These are phyloP conservation scores for Aspergillus viridinutans DNA, from an alignment of 2,329 filamentous ascomycete species.

Conservation along the genomic window DNA sequence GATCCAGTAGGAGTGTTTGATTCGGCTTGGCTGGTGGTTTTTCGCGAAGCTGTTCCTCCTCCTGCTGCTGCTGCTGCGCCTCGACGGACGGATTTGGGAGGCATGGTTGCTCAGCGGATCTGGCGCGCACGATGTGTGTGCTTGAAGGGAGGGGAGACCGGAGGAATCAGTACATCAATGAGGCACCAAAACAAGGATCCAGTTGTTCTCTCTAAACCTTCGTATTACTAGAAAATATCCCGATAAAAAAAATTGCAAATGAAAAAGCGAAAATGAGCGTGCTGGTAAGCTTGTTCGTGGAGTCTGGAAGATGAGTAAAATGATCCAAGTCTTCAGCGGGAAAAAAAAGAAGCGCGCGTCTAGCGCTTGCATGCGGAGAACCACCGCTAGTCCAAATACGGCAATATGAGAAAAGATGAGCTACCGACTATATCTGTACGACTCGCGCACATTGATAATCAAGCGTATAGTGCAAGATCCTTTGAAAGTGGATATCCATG, in stretches of 20 bases:
- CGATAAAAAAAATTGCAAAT: too few relatives aligned
- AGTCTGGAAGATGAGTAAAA: not conserved
- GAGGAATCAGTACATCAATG: not conserved
- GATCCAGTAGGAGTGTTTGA: not conserved
- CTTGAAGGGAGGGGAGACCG: not conserved
- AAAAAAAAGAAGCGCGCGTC: conserved; percentile 6
- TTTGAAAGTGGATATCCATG: not conserved
- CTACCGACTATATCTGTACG: too few relatives aligned
- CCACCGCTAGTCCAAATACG: not conserved
- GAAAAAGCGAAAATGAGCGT: not conserved
- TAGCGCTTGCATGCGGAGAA: not conserved
- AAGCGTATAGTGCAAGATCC: not conserved
- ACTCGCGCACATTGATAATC: not conserved
- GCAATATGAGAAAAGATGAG: not conserved
- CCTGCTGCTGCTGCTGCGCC: conserved; percentile 14
- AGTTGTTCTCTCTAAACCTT: not conserved
- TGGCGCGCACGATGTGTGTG: conserved; percentile 5
- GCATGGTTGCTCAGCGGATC: conserved; percentile 20
- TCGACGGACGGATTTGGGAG: conserved; percentile 31
- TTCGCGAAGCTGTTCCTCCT: not conserved
- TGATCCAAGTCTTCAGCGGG: not conserved
- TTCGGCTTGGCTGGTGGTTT: not conserved
- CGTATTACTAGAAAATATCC: not conserved
- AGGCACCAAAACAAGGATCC: not conserved
- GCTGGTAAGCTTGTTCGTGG: not conserved